Evolutionary conservation across 192 early-diverging fungal species (phyloP), one percentile per base, ranked within the genome.

Genomic region (Rhizoclosmatium globosum): DNA sequence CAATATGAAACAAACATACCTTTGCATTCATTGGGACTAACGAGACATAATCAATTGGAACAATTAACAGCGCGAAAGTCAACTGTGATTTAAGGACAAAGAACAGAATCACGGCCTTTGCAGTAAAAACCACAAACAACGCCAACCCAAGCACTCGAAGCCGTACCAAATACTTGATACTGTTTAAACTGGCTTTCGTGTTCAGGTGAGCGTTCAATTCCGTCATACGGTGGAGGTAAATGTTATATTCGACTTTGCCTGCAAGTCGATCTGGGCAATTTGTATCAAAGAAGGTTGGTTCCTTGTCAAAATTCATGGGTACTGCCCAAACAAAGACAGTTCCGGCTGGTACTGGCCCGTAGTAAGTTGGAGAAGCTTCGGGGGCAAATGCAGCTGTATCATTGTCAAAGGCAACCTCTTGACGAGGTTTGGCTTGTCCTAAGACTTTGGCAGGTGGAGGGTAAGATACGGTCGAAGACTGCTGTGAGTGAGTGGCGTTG

Each of bases 191-290:
- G 31, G 31, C 31, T 31, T 31, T 31, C 31, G 31, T 31, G 31
- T 31, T 31, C 31, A 31, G 31, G 7, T 50, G 7, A 38, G 38
- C 48, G 21, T n/a, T n/a, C n/a, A n/a, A n/a, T n/a, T n/a, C n/a
- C n/a, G n/a, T n/a, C n/a, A n/a, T n/a, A n/a, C n/a, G n/a, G 21
- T 46, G 19, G 2, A 43, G 17, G 47, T 71, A 71, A 4, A 23
- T 57, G n/a, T 56, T 9, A 38, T 71, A 56, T 57, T 46, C 15
- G 53, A 57, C n/a, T 23, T 58, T 50, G 70, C 56, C 53, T 23
- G n/a, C 70, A 21, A 71, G 70, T 19, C 70, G 46, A 23, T 41
- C 21, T 41, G 70, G 70, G 11, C 47, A 50, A 39, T n/a, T 57
- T 7, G 31, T 39, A 50, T 48, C 50, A 39, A 71, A 71, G 13